Evolutionary conservation across 495 filamentous ascomycete genomes (phyloP).

Genomic region (Sordaria brevicollis): DNA sequence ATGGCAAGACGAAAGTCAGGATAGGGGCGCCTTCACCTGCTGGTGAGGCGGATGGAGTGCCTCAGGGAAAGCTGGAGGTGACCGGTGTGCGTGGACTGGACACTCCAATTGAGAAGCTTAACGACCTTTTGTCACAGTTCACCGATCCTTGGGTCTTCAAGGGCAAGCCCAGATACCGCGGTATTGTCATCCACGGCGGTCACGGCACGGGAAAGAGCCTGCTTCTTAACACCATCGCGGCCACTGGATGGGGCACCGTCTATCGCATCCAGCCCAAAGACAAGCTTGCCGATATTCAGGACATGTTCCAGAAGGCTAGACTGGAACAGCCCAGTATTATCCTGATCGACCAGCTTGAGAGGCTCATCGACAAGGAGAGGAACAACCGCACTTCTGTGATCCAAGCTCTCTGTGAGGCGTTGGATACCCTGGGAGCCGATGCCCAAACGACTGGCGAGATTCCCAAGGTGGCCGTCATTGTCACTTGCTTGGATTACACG

Average conservation of each 20-base stretch:
- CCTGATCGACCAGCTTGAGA: constrained; percentile 72
- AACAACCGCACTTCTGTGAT: constrained; percentile 36
- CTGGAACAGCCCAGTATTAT: constrained; percentile 69
- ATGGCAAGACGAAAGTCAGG: constrained; percentile 26
- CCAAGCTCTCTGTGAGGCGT: constrained; percentile 39
- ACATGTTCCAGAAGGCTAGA: constrained; percentile 61
- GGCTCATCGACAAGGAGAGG: constrained; percentile 56
- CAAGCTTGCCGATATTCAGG: constrained; percentile 49
- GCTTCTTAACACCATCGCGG: constrained; percentile 54
- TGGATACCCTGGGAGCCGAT: constrained; percentile 37
- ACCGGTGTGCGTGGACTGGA: constrained; percentile 53
- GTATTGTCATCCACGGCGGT: constrained; percentile 70
- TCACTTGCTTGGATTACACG: constrained; percentile 61
- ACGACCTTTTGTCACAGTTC: constrained; percentile 54
- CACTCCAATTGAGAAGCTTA: constrained; percentile 52
- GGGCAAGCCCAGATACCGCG: constrained; percentile 30
- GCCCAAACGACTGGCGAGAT: constrained; percentile 22
- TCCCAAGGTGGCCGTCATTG: constrained; percentile 51
- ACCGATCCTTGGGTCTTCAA: constrained; percentile 21
- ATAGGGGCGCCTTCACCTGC: constrained; percentile 12
- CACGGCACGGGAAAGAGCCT: constrained; percentile 76
- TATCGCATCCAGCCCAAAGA: constrained; percentile 47
- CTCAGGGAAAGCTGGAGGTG: constrained; percentile 27
- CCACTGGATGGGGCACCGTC: constrained; percentile 58
- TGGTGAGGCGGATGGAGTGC: constrained; percentile 1